Conservation (phyloP, 768 basidiomycete genomes). For the Symmetrospora coprosmae region DNA sequence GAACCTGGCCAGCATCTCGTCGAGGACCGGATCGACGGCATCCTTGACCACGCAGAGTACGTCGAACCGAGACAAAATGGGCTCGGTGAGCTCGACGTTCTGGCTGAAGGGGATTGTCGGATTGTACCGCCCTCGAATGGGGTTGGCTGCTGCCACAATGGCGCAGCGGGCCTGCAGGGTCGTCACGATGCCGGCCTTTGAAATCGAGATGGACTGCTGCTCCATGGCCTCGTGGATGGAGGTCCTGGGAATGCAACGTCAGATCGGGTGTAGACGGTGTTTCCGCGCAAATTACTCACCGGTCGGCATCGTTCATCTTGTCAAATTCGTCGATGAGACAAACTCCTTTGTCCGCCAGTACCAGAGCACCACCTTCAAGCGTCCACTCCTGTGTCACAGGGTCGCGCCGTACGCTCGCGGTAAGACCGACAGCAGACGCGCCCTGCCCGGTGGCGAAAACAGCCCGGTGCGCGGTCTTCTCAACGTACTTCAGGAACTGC, state of each 20-base stretch:
- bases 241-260: conserved; percentile 40
- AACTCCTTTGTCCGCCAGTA: conserved; percentile 94
- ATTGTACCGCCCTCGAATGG: conserved; percentile 90
- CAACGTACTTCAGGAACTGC: conserved; percentile 95
- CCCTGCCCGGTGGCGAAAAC: conserved; percentile 98
- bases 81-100: conserved; percentile 96
- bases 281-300: conserved; percentile 35
- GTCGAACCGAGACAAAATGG: conserved; percentile 94
- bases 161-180: conserved; percentile 93
- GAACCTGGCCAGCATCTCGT: conserved; percentile 88
- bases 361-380: conserved; percentile 89
- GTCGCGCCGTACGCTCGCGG: conserved; percentile 96
- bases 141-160: conserved; percentile 95
- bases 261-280: neutral
- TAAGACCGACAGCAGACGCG: conserved; percentile 93
- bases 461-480: conserved; percentile 94
- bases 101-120: conserved; percentile 96
- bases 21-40: conserved; percentile 87
- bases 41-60: conserved; percentile 97
- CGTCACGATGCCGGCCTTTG: conserved; percentile 98
- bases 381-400: conserved; percentile 97
- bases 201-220: conserved; percentile 96
- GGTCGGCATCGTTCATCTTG: conserved; percentile 98
- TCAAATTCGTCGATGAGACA: conserved; percentile 99
- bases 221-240: conserved; percentile 99